A percentile compares a stretch with the other conserved stretches of the same genome.
phyloP scores from a whole-genome alignment of 2,329 filamentous ascomycete genomes.

The Teratosphaeria viscida region DNA sequence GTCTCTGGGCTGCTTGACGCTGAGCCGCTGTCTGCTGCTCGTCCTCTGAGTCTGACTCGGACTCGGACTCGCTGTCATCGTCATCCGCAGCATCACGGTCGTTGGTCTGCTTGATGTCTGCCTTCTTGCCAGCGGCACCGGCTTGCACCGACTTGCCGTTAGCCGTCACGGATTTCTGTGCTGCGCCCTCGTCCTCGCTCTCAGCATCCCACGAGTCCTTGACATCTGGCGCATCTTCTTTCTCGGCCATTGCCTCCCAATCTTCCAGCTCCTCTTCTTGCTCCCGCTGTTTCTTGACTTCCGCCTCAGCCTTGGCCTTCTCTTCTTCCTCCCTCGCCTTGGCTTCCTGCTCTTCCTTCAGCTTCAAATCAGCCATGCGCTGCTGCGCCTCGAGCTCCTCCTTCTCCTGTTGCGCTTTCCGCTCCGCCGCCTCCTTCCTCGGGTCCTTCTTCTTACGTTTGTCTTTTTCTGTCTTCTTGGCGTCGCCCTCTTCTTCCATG shows the following conservation, averaged over 20 bases:
- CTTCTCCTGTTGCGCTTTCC: constrained; percentile 30
- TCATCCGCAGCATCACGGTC: constrained; percentile 29
- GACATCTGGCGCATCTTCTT: constrained; percentile 63
- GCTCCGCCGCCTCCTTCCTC: constrained; percentile 49
- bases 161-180: constrained; percentile 43
- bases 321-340: constrained; percentile 69
- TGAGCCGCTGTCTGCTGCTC: constrained; percentile 66
- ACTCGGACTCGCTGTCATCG: constrained; percentile 42
- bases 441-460: constrained; percentile 66
- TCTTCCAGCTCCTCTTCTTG: constrained; percentile 62
- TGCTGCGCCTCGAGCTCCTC: constrained; percentile 45
- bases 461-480: constrained; percentile 74
- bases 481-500: constrained; percentile 47
- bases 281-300: constrained; percentile 52
- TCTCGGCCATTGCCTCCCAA: constrained; percentile 75
- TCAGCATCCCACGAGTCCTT: constrained; percentile 65
- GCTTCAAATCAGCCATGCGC: constrained; percentile 44
- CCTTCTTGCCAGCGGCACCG: constrained; percentile 16
- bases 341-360: constrained; percentile 57
- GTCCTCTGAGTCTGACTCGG: constrained; percentile 46
- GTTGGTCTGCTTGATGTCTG: constrained; percentile 17
- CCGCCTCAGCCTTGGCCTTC: constrained; percentile 57
- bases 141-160: constrained; percentile 28
- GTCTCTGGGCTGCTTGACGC: constrained; percentile 63
- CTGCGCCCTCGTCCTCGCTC: constrained; percentile 63